phyloP scores from a whole-genome alignment of 495 filamentous ascomycete genomes.

The Glarea lozoyensis region DNA sequence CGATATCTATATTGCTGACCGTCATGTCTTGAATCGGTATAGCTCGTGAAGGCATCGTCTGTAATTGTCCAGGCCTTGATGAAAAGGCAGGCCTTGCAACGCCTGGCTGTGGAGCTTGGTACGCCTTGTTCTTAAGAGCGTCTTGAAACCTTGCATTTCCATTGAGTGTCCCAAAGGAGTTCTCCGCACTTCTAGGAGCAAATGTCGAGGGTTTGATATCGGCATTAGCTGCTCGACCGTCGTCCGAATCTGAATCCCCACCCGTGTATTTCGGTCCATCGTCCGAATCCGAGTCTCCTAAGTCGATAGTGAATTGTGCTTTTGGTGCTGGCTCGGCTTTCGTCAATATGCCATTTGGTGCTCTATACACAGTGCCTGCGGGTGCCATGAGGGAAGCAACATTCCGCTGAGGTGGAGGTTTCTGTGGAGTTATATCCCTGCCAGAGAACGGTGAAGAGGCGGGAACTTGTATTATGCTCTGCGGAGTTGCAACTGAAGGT shows the following conservation, averaged over 20 bases:
- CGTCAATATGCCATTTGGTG: constrained; percentile 34
- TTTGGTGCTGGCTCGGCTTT: constrained; percentile 16
- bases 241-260: constrained; percentile 14
- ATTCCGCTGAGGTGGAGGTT: constrained; percentile 8
- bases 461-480: constrained; percentile 60
- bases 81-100: background rate
- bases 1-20: constrained; percentile 49
- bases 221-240: constrained; percentile 5
- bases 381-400: constrained; percentile 53
- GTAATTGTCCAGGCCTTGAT: constrained; percentile 15
- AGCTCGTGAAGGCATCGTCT: constrained; percentile 46
- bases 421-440: constrained; percentile 2
- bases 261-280: constrained; percentile 45
- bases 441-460: constrained; percentile 65
- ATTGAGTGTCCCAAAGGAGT: constrained; percentile 11
- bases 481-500: constrained; percentile 26
- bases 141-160: constrained; percentile 15
- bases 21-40: constrained; percentile 35
- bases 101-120: background rate
- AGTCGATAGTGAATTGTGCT: constrained; percentile 33
- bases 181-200: constrained; percentile 15
- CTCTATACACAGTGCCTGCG: constrained; percentile 61
- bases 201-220: constrained; percentile 64
- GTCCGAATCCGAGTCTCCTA: constrained; percentile 46
- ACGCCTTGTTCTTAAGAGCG: constrained; percentile 9